These are phyloP conservation scores for Astragalus membranaceus DNA, from an alignment of 306 rosid genomes.

Conservation along the genomic window DNA sequence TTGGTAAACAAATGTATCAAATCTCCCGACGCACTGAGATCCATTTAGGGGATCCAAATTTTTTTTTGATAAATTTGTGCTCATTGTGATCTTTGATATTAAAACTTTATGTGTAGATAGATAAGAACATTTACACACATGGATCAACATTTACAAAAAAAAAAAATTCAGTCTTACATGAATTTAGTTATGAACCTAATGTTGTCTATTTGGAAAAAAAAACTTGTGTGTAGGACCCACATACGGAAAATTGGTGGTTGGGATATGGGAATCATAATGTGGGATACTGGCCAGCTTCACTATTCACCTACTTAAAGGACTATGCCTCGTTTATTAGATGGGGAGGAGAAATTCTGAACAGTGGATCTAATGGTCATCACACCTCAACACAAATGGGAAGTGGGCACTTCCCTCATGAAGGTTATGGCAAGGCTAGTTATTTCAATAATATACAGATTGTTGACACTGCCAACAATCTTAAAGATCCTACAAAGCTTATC, in stretches of 20 bases:
- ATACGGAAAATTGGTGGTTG: slow-evolving; percentile 60
- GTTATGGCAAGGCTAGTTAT: slow-evolving; percentile 48
- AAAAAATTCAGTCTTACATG: neutral
- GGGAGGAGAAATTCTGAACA: slow-evolving; percentile 60
- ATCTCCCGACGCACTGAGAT: no score
- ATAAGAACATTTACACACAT: no score
- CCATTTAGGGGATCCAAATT: no score
- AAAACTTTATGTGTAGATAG: no score
- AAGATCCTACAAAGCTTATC: slow-evolving; percentile 39
- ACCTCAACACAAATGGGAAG: slow-evolving; percentile 64
- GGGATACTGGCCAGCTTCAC: slow-evolving; percentile 55
- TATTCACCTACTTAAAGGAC: slow-evolving; percentile 45
- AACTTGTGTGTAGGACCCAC: slow-evolving; percentile 48
- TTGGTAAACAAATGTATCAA: no score
- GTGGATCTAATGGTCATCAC: slow-evolving; percentile 40
- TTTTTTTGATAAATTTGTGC: no score
- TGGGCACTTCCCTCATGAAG: slow-evolving; percentile 55
- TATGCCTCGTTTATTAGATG: slow-evolving; percentile 51
- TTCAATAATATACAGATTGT: slow-evolving; percentile 46
- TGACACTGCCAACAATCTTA: slow-evolving; percentile 39
- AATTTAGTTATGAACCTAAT: slow-evolving; percentile 23
- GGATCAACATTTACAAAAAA: no score
- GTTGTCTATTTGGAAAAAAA: neutral
- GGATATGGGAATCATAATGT: slow-evolving; percentile 44
- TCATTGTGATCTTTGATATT: no score